Conservation (phyloP, 1,284 basidiomycete species). For the Marasmius oreades region DNA sequence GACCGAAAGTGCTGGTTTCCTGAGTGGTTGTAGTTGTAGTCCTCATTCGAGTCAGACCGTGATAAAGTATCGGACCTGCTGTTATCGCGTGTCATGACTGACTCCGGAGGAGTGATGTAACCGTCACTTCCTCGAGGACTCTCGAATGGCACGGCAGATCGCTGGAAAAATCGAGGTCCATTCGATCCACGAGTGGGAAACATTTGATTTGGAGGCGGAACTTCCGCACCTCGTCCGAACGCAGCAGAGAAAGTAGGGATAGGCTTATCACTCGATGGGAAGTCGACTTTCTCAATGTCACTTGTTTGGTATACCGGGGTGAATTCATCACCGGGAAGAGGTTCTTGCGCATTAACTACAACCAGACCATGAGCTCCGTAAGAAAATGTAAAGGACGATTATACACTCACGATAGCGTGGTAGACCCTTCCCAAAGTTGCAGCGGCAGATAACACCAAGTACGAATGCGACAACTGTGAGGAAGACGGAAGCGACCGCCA, state of each 20-base stretch:
- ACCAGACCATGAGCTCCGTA: slow-evolving; percentile 1
- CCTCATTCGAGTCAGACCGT: not conserved
- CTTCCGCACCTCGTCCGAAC: slow-evolving; percentile 39
- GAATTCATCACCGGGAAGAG: slow-evolving; percentile 50
- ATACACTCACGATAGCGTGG: slow-evolving; percentile 55
- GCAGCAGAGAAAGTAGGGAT: slow-evolving; percentile 54
- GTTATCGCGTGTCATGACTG: not conserved
- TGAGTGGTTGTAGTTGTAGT: slow-evolving; percentile 18
- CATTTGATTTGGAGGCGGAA: slow-evolving; percentile 39
- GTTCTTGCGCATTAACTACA: slow-evolving; percentile 55
- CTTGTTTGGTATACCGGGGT: slow-evolving; percentile 28
- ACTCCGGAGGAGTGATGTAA: slow-evolving; percentile 11
- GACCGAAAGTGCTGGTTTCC: slow-evolving; percentile 23
- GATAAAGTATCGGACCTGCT: not conserved
- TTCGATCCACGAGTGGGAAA: slow-evolving; percentile 30
- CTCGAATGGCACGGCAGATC: slow-evolving; percentile 41
- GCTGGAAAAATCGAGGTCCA: slow-evolving; percentile 48
- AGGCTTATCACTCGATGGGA: slow-evolving; percentile 49
- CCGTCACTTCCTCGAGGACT: slow-evolving; percentile 15
- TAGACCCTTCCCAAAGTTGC: slow-evolving; percentile 75
- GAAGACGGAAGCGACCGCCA: slow-evolving; percentile 54
- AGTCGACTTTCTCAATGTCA: slow-evolving; percentile 62
- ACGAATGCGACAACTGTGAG: slow-evolving; percentile 53
- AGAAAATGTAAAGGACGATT: slow-evolving; percentile 3
- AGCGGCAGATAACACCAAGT: slow-evolving; percentile 60